Percentiles rank a stretch among this genome's conserved stretches.
Conservation (phyloP, 1,284 basidiomycete genomes). For the Pseudozyma thailandica region DNA sequence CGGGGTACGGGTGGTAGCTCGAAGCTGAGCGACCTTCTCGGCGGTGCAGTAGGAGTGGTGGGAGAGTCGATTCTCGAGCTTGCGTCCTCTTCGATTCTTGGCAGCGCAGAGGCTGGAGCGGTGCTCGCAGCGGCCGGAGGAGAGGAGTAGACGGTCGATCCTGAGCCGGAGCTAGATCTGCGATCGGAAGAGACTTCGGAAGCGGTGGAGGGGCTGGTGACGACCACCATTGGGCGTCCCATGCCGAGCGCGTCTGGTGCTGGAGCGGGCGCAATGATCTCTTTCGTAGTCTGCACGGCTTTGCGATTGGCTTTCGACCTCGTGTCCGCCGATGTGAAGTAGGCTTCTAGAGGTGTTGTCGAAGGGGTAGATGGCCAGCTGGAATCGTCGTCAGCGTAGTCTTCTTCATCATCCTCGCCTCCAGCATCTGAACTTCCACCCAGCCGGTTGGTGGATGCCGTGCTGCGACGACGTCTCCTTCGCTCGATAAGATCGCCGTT, state of each 20-base stretch:
- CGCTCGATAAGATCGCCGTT: constrained; percentile 2
- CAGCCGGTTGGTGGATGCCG: constrained; percentile 22
- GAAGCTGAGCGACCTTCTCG: constrained; percentile 26
- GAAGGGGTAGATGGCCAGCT: constrained; percentile 52
- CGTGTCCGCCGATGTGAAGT: constrained; percentile 29
- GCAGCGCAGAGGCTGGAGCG: constrained; percentile 17
- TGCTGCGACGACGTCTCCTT: constrained; percentile 25
- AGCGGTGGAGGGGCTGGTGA: constrained; percentile 42
- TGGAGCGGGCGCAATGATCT: constrained; percentile 23
- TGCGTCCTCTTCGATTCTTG: constrained; percentile 34
- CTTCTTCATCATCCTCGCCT: constrained; percentile 29
- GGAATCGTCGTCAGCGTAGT: constrained; percentile 38
- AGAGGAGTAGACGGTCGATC: constrained; percentile 13
- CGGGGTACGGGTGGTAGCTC: constrained; percentile 25
- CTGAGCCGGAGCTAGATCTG: constrained; percentile 36
- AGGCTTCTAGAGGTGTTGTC: constrained; percentile 39
- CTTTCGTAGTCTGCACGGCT: constrained; percentile 31
- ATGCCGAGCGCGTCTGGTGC: constrained; percentile 20
- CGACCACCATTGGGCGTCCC: constrained; percentile 45
- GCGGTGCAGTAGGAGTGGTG: neutral
- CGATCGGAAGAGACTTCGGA: constrained; percentile 43
- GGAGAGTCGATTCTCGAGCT: constrained; percentile 4
- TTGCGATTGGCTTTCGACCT: neutral
- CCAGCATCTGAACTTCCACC: constrained; percentile 3
- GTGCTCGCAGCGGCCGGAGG: constrained; percentile 25